Percentiles rank a stretch among this genome's conserved stretches.
Evolutionary conservation across 768 basidiomycete species (phyloP).

Genomic region (Boletellus sp.): DNA sequence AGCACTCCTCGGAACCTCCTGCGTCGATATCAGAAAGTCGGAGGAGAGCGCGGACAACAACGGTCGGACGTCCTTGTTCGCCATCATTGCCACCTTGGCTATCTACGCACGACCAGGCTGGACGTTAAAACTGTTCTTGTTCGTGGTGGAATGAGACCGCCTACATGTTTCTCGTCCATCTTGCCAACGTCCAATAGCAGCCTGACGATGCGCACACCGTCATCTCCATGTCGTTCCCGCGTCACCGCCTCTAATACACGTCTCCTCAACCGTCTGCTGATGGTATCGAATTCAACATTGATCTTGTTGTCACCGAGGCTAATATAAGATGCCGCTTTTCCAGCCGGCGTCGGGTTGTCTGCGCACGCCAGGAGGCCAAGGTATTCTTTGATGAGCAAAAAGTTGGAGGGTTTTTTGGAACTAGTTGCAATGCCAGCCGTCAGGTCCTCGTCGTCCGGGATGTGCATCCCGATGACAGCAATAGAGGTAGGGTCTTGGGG

Average conservation of each 20-base stretch:
- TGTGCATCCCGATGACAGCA: slow-evolving; percentile 57
- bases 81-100: slow-evolving; percentile 90
- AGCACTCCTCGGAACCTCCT: slow-evolving; percentile 88
- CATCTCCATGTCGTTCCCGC: slow-evolving; percentile 77
- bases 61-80: slow-evolving; percentile 80
- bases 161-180: slow-evolving; percentile 91
- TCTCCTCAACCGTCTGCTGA: slow-evolving; percentile 62
- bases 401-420: slow-evolving; percentile 50
- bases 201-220: slow-evolving; percentile 78
- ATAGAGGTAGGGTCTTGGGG: slow-evolving; percentile 60
- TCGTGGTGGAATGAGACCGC: slow-evolving; percentile 13
- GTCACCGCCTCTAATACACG: slow-evolving; percentile 75
- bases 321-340: slow-evolving; percentile 67
- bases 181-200: slow-evolving; percentile 80
- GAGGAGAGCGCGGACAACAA: slow-evolving; percentile 74
- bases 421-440: slow-evolving; percentile 56
- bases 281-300: slow-evolving; percentile 74
- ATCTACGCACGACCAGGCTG: slow-evolving; percentile 58
- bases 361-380: slow-evolving; percentile 74
- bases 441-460: slow-evolving; percentile 62
- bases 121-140: background rate
- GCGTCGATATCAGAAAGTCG: slow-evolving; percentile 81
- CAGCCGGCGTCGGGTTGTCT: slow-evolving; percentile 77
- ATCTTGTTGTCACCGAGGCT: slow-evolving; percentile 69
- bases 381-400: slow-evolving; percentile 71